phyloP scores from a whole-genome alignment of 306 rosid genomes.

The Urtica urens region DNA sequence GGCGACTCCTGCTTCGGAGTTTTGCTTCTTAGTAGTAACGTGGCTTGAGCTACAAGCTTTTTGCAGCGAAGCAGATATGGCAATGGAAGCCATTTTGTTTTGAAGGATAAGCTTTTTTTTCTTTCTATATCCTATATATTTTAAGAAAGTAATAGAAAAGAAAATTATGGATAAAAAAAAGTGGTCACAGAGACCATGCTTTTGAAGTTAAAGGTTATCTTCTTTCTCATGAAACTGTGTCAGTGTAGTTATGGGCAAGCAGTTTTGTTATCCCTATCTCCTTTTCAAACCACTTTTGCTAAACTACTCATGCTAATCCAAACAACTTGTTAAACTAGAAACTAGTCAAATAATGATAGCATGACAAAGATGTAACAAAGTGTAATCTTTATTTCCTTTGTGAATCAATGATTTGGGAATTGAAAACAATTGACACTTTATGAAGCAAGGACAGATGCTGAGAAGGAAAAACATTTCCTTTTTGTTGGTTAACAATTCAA shows the following conservation, averaged over 20 bases:
- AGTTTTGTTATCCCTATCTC: background rate
- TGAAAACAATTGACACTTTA: background rate
- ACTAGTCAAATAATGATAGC: background rate
- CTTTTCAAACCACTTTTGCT: no score
- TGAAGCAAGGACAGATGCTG: background rate
- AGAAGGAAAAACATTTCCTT: background rate
- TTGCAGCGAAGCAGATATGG: slow-evolving; percentile 28
- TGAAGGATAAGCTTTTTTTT: background rate
- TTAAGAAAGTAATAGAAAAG: no score
- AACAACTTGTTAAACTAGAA: background rate
- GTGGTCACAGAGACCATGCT: slow-evolving; percentile 13
- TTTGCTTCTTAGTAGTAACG: slow-evolving; percentile 23
- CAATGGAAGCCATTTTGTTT: slow-evolving; percentile 26
- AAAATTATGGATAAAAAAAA: slow-evolving; percentile 11
- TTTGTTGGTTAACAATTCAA: background rate
- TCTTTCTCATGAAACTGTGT: slow-evolving; percentile 6
- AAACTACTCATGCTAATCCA: no score
- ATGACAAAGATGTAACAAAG: no score
- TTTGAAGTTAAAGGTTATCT: slow-evolving; percentile 10
- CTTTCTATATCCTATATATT: background rate
- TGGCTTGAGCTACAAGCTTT: slow-evolving; percentile 20
- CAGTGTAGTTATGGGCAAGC: slow-evolving; percentile 22
- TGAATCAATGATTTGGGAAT: background rate
- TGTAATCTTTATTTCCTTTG: no score
- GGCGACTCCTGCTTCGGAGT: slow-evolving; percentile 5